Base-by-base conservation (phyloP, 2,329 filamentous ascomycete species). In the Bertia moriformis region DNA sequence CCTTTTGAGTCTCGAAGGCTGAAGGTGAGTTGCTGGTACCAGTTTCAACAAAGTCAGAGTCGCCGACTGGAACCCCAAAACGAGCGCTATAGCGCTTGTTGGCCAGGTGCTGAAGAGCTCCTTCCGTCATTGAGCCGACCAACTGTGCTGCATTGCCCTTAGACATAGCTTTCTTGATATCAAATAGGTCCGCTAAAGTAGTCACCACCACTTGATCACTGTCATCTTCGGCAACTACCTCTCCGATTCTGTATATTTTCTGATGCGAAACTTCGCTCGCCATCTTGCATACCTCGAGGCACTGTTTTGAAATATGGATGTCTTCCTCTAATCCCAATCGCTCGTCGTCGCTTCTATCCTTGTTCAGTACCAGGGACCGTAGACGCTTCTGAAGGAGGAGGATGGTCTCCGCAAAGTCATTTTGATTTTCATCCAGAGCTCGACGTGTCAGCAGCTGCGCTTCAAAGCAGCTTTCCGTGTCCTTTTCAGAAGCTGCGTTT, bases 141-240 rank as follows among this genome's bases (percentile, higher is more conserved):
- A 59, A 42, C 41, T 60, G 54, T 27, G 51, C 50, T 36, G 58
- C 59, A 18, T 50, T 52, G 19, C 43, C 49, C 42, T 46, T 56
- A 4, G 58, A 54, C 39, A 47, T 38, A 24, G 52, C 57, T 47
- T 57, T 61, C 42, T 48, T 53, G 39, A 62, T 48, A 44, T 61
- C 50, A 41, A 64, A 62, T 39, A 63, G 48, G 51, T 61, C 59
- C 29, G 57, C 58, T 42, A 60, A 45, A 43, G 58, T 62, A 41
- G 51, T 61, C 41, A 63, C 50, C 41, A 63, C 54, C 19, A 62
- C 49, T 49, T 61, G 56, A 48, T 61, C 55, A 44, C 56, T 58
- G 39, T 60, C 50, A 18, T 44, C 50, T 35, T 61, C 55, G 36
- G 55, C 56, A 50, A 57, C 42, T 7, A 52, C 49, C 46, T 62